phyloP scores from a whole-genome alignment of 208 protist species.

The Leishmania martiniquensis region DNA sequence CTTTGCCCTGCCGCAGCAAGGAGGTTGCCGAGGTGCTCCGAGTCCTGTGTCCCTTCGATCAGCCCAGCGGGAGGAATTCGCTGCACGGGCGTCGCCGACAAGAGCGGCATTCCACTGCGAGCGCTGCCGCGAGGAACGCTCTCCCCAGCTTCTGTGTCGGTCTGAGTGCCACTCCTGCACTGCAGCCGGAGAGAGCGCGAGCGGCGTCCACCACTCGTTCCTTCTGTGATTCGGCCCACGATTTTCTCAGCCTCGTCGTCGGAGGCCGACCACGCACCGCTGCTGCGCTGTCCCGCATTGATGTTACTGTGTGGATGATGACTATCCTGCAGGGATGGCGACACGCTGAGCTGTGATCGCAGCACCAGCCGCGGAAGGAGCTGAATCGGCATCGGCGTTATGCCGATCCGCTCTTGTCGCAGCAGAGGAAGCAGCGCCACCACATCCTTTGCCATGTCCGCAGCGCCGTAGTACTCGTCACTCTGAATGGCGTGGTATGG shows the following conservation, averaged over 20 bases:
- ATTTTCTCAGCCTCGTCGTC: background rate
- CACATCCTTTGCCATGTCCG: constrained; percentile 13
- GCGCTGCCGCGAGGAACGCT: background rate
- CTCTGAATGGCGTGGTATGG: constrained; percentile 21
- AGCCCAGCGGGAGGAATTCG: background rate
- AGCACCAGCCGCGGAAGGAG: constrained; percentile 24
- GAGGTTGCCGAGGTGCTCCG: background rate
- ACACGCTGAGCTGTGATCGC: background rate
- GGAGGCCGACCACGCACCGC: constrained; percentile 9
- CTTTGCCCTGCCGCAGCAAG: background rate
- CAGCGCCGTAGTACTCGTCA: constrained; percentile 28
- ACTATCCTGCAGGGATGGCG: background rate
- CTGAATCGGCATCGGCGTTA: constrained; percentile 19
- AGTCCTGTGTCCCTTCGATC: background rate
- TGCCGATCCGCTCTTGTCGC: constrained; percentile 16
- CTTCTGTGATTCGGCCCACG: background rate
- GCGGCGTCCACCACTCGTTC: no score
- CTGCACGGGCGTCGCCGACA: constrained; percentile 8
- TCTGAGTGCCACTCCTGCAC: constrained; percentile 13
- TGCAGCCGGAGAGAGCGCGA: constrained; percentile 2
- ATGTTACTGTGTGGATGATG: constrained; percentile 5
- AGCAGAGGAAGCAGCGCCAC: background rate
- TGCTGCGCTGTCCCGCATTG: background rate
- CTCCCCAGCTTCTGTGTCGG: background rate
- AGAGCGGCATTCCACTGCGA: constrained; percentile 16